Percentiles rank a stretch among this genome's conserved stretches.
Evolutionary conservation across 441 rosid species (phyloP).

Genomic region (Croton setiger): DNA sequence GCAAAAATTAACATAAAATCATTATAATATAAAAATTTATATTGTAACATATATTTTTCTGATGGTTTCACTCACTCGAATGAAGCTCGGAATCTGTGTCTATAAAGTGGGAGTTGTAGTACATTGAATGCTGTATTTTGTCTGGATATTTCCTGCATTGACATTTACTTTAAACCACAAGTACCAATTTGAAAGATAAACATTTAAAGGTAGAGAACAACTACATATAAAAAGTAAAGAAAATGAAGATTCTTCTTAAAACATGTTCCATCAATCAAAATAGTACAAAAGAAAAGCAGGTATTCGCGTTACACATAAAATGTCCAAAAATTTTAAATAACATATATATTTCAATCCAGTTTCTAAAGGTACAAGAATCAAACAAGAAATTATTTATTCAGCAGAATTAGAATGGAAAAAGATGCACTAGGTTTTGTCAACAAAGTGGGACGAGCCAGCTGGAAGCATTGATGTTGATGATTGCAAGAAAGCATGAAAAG

Average conservation of each 20-base stretch:
- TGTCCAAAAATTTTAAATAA: not conserved
- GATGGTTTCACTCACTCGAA: constrained; percentile 38
- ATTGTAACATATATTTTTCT: not conserved
- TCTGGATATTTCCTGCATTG: constrained; percentile 48
- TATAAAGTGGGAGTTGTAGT: constrained; percentile 36
- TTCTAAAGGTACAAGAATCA: constrained; percentile 1
- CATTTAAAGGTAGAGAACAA: not conserved
- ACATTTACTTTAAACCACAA: not conserved
- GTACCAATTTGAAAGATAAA: not conserved
- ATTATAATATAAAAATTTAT: not conserved
- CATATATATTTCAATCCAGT: not conserved
- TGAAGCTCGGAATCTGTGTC: constrained; percentile 68
- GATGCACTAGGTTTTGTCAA: constrained; percentile 18
- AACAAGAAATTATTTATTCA: constrained; percentile 15
- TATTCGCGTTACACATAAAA: not conserved
- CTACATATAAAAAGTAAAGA: not conserved
- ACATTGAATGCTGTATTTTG: constrained; percentile 47
- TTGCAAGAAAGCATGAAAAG: constrained; percentile 5
- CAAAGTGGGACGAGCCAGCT: constrained; percentile 21
- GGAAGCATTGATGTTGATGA: constrained; percentile 17
- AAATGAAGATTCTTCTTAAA: not conserved
- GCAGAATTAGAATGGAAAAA: constrained; percentile 8
- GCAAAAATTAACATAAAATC: constrained; percentile 1
- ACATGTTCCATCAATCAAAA: not conserved
- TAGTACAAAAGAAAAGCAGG: not conserved